phyloP scores from a whole-genome alignment of 345 rosid species.

The Lepidium didymum region DNA sequence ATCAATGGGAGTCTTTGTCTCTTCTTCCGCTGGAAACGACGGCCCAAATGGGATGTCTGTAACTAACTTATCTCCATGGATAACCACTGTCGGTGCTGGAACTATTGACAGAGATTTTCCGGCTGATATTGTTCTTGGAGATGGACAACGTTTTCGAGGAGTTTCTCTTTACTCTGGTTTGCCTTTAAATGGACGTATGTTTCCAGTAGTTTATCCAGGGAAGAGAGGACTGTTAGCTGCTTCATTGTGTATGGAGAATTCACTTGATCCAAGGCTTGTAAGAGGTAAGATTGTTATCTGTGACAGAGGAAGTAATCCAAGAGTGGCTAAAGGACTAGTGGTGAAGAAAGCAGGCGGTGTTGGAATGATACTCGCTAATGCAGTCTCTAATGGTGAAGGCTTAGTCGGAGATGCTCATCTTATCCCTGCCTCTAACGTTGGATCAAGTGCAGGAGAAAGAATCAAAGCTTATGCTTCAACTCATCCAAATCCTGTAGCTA shows the following conservation, averaged over 20 bases:
- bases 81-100: slow-evolving; percentile 60
- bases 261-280: slow-evolving; percentile 48
- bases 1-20: neutral
- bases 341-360: slow-evolving; percentile 73
- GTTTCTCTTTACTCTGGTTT: slow-evolving; percentile 55
- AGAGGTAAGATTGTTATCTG: slow-evolving; percentile 68
- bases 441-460: slow-evolving; percentile 52
- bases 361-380: slow-evolving; percentile 74
- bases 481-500: slow-evolving; percentile 32
- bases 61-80: slow-evolving; percentile 68
- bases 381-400: slow-evolving; percentile 66
- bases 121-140: slow-evolving; percentile 44
- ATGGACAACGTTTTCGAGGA: slow-evolving; percentile 49
- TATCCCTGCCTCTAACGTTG: slow-evolving; percentile 56
- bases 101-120: slow-evolving; percentile 72
- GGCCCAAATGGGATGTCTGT: slow-evolving; percentile 74
- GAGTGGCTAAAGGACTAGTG: slow-evolving; percentile 73
- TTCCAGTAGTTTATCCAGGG: slow-evolving; percentile 59
- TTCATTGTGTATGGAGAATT: slow-evolving; percentile 67
- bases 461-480: slow-evolving; percentile 44
- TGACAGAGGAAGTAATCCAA: slow-evolving; percentile 60
- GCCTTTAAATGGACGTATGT: slow-evolving; percentile 47
- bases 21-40: slow-evolving; percentile 52
- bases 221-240: slow-evolving; percentile 43
- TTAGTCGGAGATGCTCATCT: slow-evolving; percentile 70